Conservation (phyloP, 805 yeast genomes). For the Candida nitratophila region DNA sequence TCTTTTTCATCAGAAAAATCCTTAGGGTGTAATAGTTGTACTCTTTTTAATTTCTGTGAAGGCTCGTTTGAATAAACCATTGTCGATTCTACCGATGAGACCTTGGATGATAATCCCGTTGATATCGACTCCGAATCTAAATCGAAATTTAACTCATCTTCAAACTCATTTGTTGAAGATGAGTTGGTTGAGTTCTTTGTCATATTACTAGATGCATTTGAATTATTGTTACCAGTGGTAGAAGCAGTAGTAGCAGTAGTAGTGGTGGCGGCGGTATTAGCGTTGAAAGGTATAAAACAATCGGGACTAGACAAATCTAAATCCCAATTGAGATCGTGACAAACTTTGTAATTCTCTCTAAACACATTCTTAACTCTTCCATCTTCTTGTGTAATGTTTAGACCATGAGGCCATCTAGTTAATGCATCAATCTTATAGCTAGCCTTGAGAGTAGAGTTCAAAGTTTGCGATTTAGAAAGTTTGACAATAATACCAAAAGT, state of each 20-base stretch:
- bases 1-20: conserved; percentile 18
- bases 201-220: not conserved
- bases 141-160: conserved; percentile 12
- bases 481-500: conserved; percentile 46
- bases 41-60: conserved; percentile 18
- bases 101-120: conserved; percentile 1
- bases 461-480: conserved; percentile 31
- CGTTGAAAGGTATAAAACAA: conserved; percentile 27
- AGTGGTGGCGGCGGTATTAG: not conserved
- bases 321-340: conserved; percentile 35
- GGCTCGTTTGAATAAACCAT: conserved; percentile 14
- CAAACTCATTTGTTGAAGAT: not conserved
- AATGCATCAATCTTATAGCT: conserved; percentile 36
- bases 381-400: conserved; percentile 29
- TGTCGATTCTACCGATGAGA: conserved; percentile 4
- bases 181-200: not conserved
- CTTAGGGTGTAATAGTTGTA: conserved; percentile 16
- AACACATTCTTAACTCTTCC: conserved; percentile 33
- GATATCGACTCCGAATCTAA: conserved; percentile 14
- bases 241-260: too few species aligned
- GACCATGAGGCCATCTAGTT: conserved; percentile 35
- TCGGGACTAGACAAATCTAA: conserved; percentile 33
- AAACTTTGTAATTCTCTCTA: conserved; percentile 35
- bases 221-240: not conserved
- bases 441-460: conserved; percentile 30